A percentile compares a stretch with the other conserved stretches of the same genome.
phyloP scores from a whole-genome alignment of 345 rosid species.

The Lumnitzera racemosa region DNA sequence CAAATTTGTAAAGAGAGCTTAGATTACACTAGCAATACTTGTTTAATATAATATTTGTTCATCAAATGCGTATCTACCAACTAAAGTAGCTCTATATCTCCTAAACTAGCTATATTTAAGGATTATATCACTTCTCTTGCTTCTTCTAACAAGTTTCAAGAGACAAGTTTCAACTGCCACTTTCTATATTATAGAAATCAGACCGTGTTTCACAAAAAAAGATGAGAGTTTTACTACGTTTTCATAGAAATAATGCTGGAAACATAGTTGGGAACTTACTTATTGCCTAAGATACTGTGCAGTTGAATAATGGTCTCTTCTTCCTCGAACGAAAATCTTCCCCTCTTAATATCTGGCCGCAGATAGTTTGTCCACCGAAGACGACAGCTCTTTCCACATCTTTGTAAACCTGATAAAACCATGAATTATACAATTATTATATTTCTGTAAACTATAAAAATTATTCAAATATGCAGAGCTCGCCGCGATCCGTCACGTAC shows the following conservation, averaged over 20 bases:
- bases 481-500: constrained; percentile 20
- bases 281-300: constrained; percentile 81
- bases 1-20: too few relatives aligned
- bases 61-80: too few relatives aligned
- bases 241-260: not conserved
- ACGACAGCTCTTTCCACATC: constrained; percentile 98
- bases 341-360: constrained; percentile 92
- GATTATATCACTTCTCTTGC: too few relatives aligned
- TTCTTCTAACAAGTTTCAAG: too few relatives aligned
- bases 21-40: too few relatives aligned
- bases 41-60: too few relatives aligned
- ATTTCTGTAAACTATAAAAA: not conserved
- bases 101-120: too few relatives aligned
- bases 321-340: constrained; percentile 89
- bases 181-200: too few relatives aligned
- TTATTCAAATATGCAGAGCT: not conserved
- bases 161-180: too few relatives aligned
- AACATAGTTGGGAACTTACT: constrained; percentile 28
- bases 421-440: not conserved
- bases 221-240: too few relatives aligned
- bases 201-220: too few relatives aligned
- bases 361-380: constrained; percentile 96
- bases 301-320: constrained; percentile 90
- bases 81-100: too few relatives aligned
- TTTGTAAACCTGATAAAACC: constrained; percentile 50